Conservation (phyloP, 2,329 filamentous ascomycete genomes). For the Colletotrichum neosansevieriae region DNA sequence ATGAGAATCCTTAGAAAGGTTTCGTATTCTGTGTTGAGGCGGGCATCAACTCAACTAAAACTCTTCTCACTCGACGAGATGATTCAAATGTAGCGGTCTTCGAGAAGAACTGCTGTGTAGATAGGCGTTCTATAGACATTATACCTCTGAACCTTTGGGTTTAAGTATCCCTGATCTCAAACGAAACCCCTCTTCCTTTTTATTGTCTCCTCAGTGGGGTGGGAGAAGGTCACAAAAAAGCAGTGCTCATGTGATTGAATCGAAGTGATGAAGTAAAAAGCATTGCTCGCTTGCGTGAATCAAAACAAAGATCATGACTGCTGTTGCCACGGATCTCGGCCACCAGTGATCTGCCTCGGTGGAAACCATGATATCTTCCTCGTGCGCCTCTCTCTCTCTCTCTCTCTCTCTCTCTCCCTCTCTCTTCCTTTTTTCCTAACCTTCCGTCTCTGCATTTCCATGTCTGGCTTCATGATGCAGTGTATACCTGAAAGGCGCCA, state of each 20-base stretch:
- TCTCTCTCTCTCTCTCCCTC: too few species aligned
- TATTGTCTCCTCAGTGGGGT: too few species aligned
- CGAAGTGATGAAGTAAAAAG: background rate
- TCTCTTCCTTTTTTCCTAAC: background rate
- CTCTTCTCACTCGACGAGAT: too few species aligned
- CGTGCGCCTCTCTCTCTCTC: background rate
- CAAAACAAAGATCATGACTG: slow-evolving; percentile 12
- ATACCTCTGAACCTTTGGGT: background rate
- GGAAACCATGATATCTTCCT: background rate
- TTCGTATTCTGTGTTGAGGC: background rate
- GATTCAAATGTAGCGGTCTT: too few species aligned
- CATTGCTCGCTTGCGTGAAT: slow-evolving; percentile 4
- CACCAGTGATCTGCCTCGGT: slow-evolving; percentile 27
- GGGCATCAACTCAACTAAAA: too few species aligned
- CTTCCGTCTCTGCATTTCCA: background rate
- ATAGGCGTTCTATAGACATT: too few species aligned
- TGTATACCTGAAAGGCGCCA: slow-evolving; percentile 69
- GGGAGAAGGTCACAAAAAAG: too few species aligned
- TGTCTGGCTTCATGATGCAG: slow-evolving; percentile 42
- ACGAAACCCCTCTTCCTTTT: too few species aligned
- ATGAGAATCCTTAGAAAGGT: background rate
- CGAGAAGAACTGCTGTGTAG: background rate
- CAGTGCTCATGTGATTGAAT: background rate
- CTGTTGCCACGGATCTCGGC: background rate
- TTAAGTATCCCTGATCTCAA: too few species aligned